Evolutionary conservation across 2,329 filamentous ascomycete genomes (phyloP).

Genomic region (Escovopsis sp.): DNA sequence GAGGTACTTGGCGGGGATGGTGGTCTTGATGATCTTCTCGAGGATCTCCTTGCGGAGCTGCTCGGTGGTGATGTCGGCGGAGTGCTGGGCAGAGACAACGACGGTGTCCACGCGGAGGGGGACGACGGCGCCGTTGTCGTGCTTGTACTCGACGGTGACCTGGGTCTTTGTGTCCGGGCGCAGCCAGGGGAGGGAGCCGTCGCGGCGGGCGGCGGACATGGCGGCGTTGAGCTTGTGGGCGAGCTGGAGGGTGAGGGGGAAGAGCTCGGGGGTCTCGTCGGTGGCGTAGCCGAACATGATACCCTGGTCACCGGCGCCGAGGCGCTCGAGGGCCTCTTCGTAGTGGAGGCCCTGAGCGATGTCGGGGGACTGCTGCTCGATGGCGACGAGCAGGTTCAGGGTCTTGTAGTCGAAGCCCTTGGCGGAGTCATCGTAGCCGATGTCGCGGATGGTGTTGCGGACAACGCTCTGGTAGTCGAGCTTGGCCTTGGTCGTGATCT

Average conservation of each 20-base stretch:
- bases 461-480: constrained; percentile 98
- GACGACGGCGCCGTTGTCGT: constrained; percentile 86
- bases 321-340: constrained; percentile 91
- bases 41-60: constrained; percentile 84
- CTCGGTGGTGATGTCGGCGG: constrained; percentile 76
- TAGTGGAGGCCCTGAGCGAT: constrained; percentile 99
- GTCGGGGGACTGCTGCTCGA: constrained; percentile 97
- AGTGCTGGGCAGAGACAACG: constrained; percentile 92
- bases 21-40: constrained; percentile 93
- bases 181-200: constrained; percentile 84
- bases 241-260: constrained; percentile 85
- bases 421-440: constrained; percentile 89
- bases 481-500: constrained; percentile 92
- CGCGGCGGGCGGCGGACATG: constrained; percentile 78
- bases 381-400: constrained; percentile 93
- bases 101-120: constrained; percentile 91
- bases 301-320: constrained; percentile 98
- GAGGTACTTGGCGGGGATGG: constrained; percentile 83
- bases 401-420: constrained; percentile 99
- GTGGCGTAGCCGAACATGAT: constrained; percentile 99
- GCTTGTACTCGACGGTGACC: constrained; percentile 96
- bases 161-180: constrained; percentile 99
- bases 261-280: constrained; percentile 94
- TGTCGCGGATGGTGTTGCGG: constrained; percentile 89
- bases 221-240: constrained; percentile 95